Evolutionary conservation across 2,329 filamentous ascomycete species (phyloP).

Genomic region (Hymenoscyphus linearis): DNA sequence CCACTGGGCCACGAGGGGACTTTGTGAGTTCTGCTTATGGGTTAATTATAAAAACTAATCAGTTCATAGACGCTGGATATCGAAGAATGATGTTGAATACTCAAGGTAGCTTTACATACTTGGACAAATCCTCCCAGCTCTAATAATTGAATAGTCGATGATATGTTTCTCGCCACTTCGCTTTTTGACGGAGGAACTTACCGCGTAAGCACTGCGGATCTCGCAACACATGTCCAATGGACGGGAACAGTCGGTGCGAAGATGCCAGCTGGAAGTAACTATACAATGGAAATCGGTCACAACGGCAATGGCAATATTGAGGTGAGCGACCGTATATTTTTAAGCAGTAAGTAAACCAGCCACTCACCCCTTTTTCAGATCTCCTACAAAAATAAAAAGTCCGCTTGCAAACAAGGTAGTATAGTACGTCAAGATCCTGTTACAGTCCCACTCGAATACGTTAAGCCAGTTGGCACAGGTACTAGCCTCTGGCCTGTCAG

Average conservation of each 20-base stretch:
- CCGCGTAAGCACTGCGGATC: slow-evolving; percentile 42
- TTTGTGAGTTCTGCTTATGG: slow-evolving; percentile 10
- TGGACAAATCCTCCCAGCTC: neutral
- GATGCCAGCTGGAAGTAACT: slow-evolving; percentile 43
- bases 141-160: slow-evolving; percentile 40
- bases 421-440: slow-evolving; percentile 39
- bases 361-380: neutral
- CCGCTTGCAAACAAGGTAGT: slow-evolving; percentile 14
- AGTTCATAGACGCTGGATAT: slow-evolving; percentile 13
- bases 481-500: slow-evolving; percentile 40
- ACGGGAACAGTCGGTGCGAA: slow-evolving; percentile 37
- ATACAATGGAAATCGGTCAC: slow-evolving; percentile 47
- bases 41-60: slow-evolving; percentile 6
- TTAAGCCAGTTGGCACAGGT: slow-evolving; percentile 44
- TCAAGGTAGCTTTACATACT: slow-evolving; percentile 8
- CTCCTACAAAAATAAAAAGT: slow-evolving; percentile 2
- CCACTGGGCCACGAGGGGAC: slow-evolving; percentile 20
- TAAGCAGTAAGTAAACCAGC: neutral
- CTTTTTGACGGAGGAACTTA: slow-evolving; percentile 42
- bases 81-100: slow-evolving; percentile 19
- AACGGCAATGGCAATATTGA: slow-evolving; percentile 48
- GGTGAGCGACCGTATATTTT: neutral
- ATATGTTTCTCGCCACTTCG: slow-evolving; percentile 49
- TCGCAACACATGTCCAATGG: slow-evolving; percentile 41
- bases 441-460: slow-evolving; percentile 38